Evolutionary conservation across 2,329 filamentous ascomycete species (phyloP), one percentile per base, ranked within the genome.

Genomic region (Apiospora pterosperma): DNA sequence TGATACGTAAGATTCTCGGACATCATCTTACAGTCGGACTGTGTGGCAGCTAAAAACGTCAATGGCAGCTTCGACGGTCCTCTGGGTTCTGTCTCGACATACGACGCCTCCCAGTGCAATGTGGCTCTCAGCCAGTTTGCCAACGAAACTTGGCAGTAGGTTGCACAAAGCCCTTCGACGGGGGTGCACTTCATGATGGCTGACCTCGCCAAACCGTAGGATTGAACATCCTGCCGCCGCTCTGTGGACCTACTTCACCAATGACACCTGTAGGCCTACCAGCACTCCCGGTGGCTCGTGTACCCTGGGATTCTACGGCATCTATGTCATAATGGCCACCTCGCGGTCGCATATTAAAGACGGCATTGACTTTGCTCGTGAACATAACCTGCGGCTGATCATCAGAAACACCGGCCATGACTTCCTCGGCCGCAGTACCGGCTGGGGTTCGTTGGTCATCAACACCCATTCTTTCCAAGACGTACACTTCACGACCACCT

Each of bases 331-430:
- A 48, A 63, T 67, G 38, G 75, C 76, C 38, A 71, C 73, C 64
- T 72, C 69, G 1, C 59, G 64, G 36, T 69, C 67, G 2, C 75
- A 78, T 62, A 70, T 78, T 61, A 69, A 69, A 44, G 68, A 70
- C 16, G 79, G 75, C 6, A 62, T 73, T 14, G 69, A 71, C 62
- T 84, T 86, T 64, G 83, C 82, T 0, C 72, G 72, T 0, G 66
- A 79, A 7, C 73, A 83, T 67, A 84, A 84, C 68, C 76, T 88
- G 55, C 81, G 85, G 2, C 69, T 88, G 0, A 76, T 86, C 36
- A 80, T 88, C 66, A 80, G 82, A 65, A 87, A 87, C 68, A 87
- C 85, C 0, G 85, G 85, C 2, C 85, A 88, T 70, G 84, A 87
- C 68, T 82, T 81, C 67, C 77, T 83, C 36, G 89, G 88, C 44